Conservation (phyloP, 1,139 yeast genomes). For the Pichia sp. region DNA sequence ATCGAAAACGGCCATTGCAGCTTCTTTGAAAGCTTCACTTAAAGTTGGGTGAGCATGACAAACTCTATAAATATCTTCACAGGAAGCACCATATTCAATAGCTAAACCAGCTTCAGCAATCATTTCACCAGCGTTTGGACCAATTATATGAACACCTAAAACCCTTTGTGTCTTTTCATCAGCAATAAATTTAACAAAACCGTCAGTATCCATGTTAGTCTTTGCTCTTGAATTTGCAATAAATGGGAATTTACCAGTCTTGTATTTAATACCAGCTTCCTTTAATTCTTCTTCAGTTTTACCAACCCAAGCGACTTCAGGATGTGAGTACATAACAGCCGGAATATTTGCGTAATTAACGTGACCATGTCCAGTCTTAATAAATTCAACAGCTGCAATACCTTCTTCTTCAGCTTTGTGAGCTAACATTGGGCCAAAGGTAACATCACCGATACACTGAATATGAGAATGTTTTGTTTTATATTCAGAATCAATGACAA, state of each 20-base stretch:
- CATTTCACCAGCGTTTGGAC: slow-evolving; percentile 99
- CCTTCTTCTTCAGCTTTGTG: slow-evolving; percentile 99
- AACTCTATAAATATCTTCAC: slow-evolving; percentile 95
- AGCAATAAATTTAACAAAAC: slow-evolving; percentile 90
- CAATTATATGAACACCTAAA: slow-evolving; percentile 94
- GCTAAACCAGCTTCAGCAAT: slow-evolving; percentile 98
- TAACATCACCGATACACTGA: slow-evolving; percentile 96
- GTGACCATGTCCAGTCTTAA: slow-evolving; percentile 92
- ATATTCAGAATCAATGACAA: slow-evolving; percentile 90
- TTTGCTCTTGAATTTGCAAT: slow-evolving; percentile 99
- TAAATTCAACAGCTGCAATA: slow-evolving; percentile 94
- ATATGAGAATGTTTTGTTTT: slow-evolving; percentile 89
- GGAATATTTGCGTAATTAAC: slow-evolving; percentile 98
- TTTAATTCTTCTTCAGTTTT: slow-evolving; percentile 92
- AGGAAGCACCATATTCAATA: slow-evolving; percentile 95
- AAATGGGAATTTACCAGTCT: slow-evolving; percentile 96
- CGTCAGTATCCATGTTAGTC: slow-evolving; percentile 95
- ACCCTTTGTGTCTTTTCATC: slow-evolving; percentile 97
- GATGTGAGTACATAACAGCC: slow-evolving; percentile 97
- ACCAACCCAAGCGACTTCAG: slow-evolving; percentile 99
- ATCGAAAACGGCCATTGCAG: slow-evolving; percentile 86
- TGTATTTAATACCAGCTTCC: slow-evolving; percentile 87
- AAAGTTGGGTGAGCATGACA: slow-evolving; percentile 99
- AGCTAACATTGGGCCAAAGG: slow-evolving; percentile 98
- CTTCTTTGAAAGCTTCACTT: slow-evolving; percentile 97